Evolutionary conservation across 139 green algal species (phyloP).

Genomic region (Astrephomene gubernaculifera): DNA sequence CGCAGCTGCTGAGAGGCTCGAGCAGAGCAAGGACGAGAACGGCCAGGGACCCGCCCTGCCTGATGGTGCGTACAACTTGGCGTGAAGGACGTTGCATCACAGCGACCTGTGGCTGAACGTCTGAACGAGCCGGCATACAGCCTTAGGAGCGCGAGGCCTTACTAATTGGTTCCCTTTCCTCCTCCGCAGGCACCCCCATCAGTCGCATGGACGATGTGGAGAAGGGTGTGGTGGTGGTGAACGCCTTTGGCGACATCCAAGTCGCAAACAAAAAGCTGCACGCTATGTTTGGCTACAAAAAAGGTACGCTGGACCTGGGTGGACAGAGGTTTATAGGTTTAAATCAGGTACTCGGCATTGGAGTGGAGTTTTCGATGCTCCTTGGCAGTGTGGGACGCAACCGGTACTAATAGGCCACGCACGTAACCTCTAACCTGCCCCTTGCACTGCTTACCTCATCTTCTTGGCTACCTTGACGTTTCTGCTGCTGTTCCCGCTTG

Average conservation of each 20-base stretch:
- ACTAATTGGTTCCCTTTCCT: neutral
- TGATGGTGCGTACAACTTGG: conserved; percentile 1
- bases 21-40: conserved; percentile 18
- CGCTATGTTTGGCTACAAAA: conserved; percentile 35
- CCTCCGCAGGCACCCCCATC: conserved; percentile 8
- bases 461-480: too few relatives aligned
- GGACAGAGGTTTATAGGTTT: too few relatives aligned
- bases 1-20: conserved; percentile 1
- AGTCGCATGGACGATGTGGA: conserved; percentile 33
- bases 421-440: too few relatives aligned
- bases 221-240: conserved; percentile 33
- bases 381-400: too few relatives aligned
- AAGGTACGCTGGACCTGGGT: conserved; percentile 23
- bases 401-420: too few relatives aligned
- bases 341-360: too few relatives aligned
- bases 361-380: too few relatives aligned
- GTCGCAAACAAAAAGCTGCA: conserved; percentile 21
- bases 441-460: too few relatives aligned
- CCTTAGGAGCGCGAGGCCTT: neutral
- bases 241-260: conserved; percentile 30
- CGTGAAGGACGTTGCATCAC: neutral
- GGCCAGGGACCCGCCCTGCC: conserved; percentile 13
- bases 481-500: too few relatives aligned
- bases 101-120: neutral
- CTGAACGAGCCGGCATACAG: neutral